Conservation (phyloP, 140 eudicot genomes). For the Flaveria floridana region DNA sequence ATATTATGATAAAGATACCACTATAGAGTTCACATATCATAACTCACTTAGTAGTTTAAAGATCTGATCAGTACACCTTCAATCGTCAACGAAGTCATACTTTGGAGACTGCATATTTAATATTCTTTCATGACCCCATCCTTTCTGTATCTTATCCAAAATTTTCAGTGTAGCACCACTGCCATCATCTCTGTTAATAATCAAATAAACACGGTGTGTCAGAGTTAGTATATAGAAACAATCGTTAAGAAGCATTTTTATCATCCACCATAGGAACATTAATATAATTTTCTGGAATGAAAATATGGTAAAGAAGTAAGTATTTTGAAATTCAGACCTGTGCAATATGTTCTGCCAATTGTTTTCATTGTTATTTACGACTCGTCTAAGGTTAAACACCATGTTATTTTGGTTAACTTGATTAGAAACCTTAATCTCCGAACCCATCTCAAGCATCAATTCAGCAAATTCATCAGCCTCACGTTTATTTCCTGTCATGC, state of each 20-base stretch:
- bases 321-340: constrained; percentile 44
- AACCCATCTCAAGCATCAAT: constrained; percentile 73
- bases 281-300: neutral
- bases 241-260: neutral
- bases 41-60: constrained; percentile 17
- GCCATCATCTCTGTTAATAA: constrained; percentile 81
- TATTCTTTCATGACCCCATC: constrained; percentile 77
- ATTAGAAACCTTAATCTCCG: constrained; percentile 46
- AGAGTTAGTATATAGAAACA: neutral
- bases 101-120: constrained; percentile 43
- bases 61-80: constrained; percentile 29
- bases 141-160: constrained; percentile 72
- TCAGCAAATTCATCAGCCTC: constrained; percentile 84
- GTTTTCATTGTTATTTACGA: constrained; percentile 29
- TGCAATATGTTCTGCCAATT: constrained; percentile 66
- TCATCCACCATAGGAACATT: constrained; percentile 4
- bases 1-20: neutral
- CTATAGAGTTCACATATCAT: neutral
- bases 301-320: constrained; percentile 9
- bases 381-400: constrained; percentile 36
- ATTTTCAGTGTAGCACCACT: constrained; percentile 68
- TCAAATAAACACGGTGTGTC: constrained; percentile 1
- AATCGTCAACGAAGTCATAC: constrained; percentile 46
- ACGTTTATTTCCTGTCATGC: constrained; percentile 50
- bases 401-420: constrained; percentile 36